Evolutionary conservation across 2,329 filamentous ascomycete genomes (phyloP).

Genomic region (Aspergillus calidoustus): DNA sequence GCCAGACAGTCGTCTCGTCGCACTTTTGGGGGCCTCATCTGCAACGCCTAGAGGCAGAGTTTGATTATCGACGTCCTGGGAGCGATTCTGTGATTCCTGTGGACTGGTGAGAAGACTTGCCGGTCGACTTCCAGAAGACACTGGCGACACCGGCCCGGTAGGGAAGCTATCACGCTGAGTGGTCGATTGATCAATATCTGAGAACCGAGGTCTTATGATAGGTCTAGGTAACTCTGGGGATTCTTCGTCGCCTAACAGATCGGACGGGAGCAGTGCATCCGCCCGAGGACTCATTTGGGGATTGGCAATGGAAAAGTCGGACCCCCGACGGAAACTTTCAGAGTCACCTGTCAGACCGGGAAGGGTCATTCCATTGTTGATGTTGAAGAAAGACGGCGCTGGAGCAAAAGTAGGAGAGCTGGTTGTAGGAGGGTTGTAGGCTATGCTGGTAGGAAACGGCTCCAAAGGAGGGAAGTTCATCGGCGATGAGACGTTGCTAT

Average conservation of each 20-base stretch:
- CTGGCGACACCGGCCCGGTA: constrained; percentile 49
- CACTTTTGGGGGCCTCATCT: constrained; percentile 46
- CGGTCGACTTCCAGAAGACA: constrained; percentile 50
- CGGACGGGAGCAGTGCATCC: constrained; percentile 64
- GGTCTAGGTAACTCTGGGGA: constrained; percentile 42
- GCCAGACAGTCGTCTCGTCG: constrained; percentile 59
- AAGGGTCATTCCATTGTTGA: constrained; percentile 66
- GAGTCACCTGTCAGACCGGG: constrained; percentile 47
- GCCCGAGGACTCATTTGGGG: constrained; percentile 68
- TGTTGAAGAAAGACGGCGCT: constrained; percentile 62
- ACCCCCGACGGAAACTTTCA: constrained; percentile 52
- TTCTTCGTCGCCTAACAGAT: constrained; percentile 62
- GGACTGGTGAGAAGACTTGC: constrained; percentile 53
- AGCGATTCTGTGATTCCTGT: constrained; percentile 41
- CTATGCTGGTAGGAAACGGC: constrained; percentile 46
- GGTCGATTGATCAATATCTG: constrained; percentile 35
- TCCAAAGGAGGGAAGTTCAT: constrained; percentile 47
- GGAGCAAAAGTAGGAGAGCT: constrained; percentile 58
- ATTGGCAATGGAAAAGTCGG: constrained; percentile 60
- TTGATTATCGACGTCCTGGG: constrained; percentile 42
- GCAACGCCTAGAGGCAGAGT: constrained; percentile 37
- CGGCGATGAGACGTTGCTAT: constrained; percentile 53
- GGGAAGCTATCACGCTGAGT: constrained; percentile 38
- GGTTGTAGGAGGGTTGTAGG: constrained; percentile 54
- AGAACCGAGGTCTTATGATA: constrained; percentile 34